These are phyloP conservation scores for Termitomyces sp. DNA, from an alignment of 768 basidiomycete species.

Conservation along the genomic window DNA sequence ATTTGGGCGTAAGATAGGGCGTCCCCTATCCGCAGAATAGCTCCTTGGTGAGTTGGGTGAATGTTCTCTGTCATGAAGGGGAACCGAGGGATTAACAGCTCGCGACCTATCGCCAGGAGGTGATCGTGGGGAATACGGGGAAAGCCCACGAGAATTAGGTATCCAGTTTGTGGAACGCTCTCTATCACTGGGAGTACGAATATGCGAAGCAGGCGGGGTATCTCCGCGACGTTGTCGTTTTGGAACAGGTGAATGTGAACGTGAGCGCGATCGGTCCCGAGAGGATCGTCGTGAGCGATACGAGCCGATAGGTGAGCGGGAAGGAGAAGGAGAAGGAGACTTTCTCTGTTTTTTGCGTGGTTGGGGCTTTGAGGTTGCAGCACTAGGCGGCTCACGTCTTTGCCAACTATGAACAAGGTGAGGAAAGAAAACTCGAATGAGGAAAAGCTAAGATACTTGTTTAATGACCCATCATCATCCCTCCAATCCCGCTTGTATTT, in stretches of 20 bases:
- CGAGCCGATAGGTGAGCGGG: constrained; percentile 61
- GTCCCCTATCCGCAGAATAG: constrained; percentile 9
- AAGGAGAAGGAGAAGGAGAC: constrained; percentile 53
- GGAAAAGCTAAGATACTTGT: constrained; percentile 51
- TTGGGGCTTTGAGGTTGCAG: constrained; percentile 29
- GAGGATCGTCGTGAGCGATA: constrained; percentile 59
- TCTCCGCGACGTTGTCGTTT: constrained; percentile 50
- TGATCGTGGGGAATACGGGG: constrained; percentile 6
- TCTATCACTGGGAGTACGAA: constrained; percentile 44
- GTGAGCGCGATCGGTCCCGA: constrained; percentile 58
- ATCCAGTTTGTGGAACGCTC: constrained; percentile 29
- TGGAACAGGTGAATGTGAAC: constrained; percentile 50
- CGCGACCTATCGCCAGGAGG: background rate
- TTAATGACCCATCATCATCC: constrained; percentile 60
- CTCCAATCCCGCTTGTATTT: constrained; percentile 46
- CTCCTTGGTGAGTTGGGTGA: constrained; percentile 17
- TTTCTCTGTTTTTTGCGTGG: constrained; percentile 42
- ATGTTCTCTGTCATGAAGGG: constrained; percentile 15
- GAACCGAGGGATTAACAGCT: background rate
- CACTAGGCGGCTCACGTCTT: constrained; percentile 43
- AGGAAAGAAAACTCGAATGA: constrained; percentile 1
- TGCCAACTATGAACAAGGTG: constrained; percentile 49
- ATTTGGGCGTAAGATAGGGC: constrained; percentile 12
- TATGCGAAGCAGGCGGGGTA: constrained; percentile 40
- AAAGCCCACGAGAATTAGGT: constrained; percentile 7